Percentiles rank a stretch among this genome's conserved stretches.
phyloP scores from a whole-genome alignment of 2,329 filamentous ascomycete genomes.

The Balansia obtecta region DNA sequence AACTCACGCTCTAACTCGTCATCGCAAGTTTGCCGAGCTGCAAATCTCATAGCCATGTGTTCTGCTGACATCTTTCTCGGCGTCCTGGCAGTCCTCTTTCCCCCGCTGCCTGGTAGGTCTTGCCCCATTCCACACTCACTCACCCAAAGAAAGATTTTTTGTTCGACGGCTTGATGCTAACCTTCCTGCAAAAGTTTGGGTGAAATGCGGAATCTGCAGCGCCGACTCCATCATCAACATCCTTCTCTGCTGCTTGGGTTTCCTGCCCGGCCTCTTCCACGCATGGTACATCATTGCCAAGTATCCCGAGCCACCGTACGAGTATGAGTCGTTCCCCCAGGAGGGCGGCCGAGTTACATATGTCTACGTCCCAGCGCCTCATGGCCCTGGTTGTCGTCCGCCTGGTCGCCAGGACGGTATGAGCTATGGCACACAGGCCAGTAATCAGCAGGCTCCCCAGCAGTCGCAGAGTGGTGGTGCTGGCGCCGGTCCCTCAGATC shows the following conservation, averaged over 20 bases:
- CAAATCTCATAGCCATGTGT: slow-evolving; percentile 33
- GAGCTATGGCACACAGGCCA: slow-evolving; percentile 10
- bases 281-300: slow-evolving; percentile 96
- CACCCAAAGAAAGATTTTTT: background rate
- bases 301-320: slow-evolving; percentile 62
- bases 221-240: slow-evolving; percentile 93
- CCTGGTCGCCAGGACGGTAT: slow-evolving; percentile 10
- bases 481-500: slow-evolving; percentile 25
- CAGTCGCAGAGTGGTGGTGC: slow-evolving; percentile 19
- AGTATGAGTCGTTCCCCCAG: slow-evolving; percentile 54
- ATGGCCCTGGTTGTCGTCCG: slow-evolving; percentile 24
- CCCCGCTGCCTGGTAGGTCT: slow-evolving; percentile 37
- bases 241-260: slow-evolving; percentile 69
- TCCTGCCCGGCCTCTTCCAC: slow-evolving; percentile 79
- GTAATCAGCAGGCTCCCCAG: background rate
- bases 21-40: no score
- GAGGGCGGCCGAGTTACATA: slow-evolving; percentile 55
- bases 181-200: slow-evolving; percentile 57
- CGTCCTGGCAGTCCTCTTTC: slow-evolving; percentile 12
- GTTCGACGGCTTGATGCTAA: background rate
- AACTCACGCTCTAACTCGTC: background rate
- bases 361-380: slow-evolving; percentile 54
- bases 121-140: background rate
- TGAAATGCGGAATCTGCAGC: slow-evolving; percentile 86
- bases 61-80: slow-evolving; percentile 49